phyloP scores from a whole-genome alignment of 257 asterid genomes.

The Nicotiana attenuata region DNA sequence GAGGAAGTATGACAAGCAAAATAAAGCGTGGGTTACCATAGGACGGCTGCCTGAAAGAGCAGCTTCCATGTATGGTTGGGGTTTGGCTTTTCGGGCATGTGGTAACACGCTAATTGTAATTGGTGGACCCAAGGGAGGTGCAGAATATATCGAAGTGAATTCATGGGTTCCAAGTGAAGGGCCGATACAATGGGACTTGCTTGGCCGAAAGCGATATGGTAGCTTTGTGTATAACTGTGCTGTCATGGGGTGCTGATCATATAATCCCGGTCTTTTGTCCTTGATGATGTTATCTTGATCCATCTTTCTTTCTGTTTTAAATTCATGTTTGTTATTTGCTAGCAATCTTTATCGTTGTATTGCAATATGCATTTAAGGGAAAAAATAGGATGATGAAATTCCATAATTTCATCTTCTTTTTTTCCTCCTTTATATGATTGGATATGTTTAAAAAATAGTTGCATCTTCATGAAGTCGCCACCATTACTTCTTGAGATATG shows the following conservation, averaged over 20 bases:
- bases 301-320: not conserved
- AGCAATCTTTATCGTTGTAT: not conserved
- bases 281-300: not conserved
- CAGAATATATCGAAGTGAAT: constrained; percentile 47
- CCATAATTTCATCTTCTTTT: not conserved
- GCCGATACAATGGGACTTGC: constrained; percentile 49
- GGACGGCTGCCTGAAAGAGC: not conserved
- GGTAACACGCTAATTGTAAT: constrained; percentile 23
- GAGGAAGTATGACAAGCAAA: not conserved
- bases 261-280: not conserved
- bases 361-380: not conserved
- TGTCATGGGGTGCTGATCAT: not conserved
- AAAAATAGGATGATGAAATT: not conserved
- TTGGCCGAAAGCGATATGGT: not conserved
- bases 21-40: not conserved
- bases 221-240: not conserved
- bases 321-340: too few species aligned
- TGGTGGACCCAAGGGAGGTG: constrained; percentile 29
- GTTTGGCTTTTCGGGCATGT: constrained; percentile 51
- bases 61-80: constrained; percentile 25
- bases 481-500: not conserved
- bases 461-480: not conserved
- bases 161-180: constrained; percentile 49
- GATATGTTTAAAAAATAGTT: too few species aligned
- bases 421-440: too few species aligned